Conservation (phyloP, 2,329 filamentous ascomycete genomes). For the Blumeriella jaapii region DNA sequence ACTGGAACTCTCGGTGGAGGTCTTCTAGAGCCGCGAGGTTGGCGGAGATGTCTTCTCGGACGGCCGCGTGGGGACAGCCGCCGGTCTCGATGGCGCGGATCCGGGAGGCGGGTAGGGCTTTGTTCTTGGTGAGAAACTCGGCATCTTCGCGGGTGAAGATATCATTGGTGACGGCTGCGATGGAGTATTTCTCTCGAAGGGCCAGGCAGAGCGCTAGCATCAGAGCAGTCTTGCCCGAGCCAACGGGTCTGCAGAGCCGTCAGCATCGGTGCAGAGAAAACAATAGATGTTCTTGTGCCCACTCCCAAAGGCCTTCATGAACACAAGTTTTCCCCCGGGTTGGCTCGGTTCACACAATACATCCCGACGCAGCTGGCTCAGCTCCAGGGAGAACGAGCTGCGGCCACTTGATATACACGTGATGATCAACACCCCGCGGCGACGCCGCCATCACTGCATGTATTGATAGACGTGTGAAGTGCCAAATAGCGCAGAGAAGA, state of each 20-base stretch:
- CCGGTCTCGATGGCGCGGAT: constrained; percentile 97
- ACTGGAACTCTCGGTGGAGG: constrained; percentile 66
- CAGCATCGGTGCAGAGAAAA: constrained; percentile 5
- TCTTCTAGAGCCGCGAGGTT: constrained; percentile 90
- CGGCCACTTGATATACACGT: not conserved
- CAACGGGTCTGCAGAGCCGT: constrained; percentile 60
- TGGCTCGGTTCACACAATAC: too few relatives aligned
- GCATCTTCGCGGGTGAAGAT: constrained; percentile 98
- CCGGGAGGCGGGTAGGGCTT: constrained; percentile 67
- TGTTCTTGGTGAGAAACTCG: constrained; percentile 85
- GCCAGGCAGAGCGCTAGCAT: constrained; percentile 89
- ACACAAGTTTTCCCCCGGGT: too few relatives aligned
- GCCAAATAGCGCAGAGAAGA: constrained; percentile 1
- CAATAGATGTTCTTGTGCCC: too few relatives aligned
- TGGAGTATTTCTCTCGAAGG: constrained; percentile 68
- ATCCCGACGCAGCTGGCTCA: too few relatives aligned
- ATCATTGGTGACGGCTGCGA: constrained; percentile 96
- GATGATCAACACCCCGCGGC: constrained; percentile 14
- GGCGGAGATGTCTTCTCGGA: constrained; percentile 89
- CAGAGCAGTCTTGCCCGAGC: constrained; percentile 91
- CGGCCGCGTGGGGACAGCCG: constrained; percentile 91
- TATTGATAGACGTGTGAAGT: too few relatives aligned
- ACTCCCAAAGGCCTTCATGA: too few relatives aligned
- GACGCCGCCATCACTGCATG: too few relatives aligned
- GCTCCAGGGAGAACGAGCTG: too few relatives aligned